phyloP scores from a whole-genome alignment of 2,329 filamentous ascomycete genomes.

The Cladophialophora exuberans region DNA sequence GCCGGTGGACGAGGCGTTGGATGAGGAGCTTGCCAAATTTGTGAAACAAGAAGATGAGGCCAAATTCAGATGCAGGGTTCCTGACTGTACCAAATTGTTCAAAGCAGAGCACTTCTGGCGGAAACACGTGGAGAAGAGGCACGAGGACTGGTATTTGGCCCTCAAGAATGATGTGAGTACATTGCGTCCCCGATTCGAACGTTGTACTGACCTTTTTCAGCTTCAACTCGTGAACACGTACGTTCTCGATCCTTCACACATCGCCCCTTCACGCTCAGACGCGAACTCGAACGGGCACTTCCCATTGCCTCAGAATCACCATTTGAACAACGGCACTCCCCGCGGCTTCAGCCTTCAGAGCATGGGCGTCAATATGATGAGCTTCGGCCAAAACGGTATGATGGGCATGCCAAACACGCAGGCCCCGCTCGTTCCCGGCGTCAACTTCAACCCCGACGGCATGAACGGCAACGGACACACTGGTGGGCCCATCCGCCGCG shows the following conservation, averaged over 20 bases:
- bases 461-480: slow-evolving; percentile 55
- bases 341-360: slow-evolving; percentile 87
- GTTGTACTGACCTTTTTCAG: slow-evolving; percentile 54
- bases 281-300: slow-evolving; percentile 96
- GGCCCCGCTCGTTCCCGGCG: slow-evolving; percentile 45
- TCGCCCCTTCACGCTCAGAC: slow-evolving; percentile 89
- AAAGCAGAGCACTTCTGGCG: slow-evolving; percentile 97
- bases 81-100: slow-evolving; percentile 94
- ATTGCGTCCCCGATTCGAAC: slow-evolving; percentile 4
- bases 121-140: slow-evolving; percentile 97
- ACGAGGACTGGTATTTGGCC: slow-evolving; percentile 80
- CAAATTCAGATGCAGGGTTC: slow-evolving; percentile 95
- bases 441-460: slow-evolving; percentile 50
- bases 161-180: slow-evolving; percentile 78
- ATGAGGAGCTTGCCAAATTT: slow-evolving; percentile 82
- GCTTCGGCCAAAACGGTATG: slow-evolving; percentile 58
- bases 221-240: slow-evolving; percentile 91
- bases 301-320: slow-evolving; percentile 74
- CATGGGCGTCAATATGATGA: slow-evolving; percentile 54
- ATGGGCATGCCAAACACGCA: slow-evolving; percentile 29
- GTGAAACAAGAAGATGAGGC: slow-evolving; percentile 98
- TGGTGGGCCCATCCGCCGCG: slow-evolving; percentile 69
- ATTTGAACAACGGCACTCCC: slow-evolving; percentile 76
- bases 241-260: slow-evolving; percentile 90
- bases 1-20: slow-evolving; percentile 78